Evolutionary conservation across 257 asterid species (phyloP).

Genomic region (Marsdenia floribunda): DNA sequence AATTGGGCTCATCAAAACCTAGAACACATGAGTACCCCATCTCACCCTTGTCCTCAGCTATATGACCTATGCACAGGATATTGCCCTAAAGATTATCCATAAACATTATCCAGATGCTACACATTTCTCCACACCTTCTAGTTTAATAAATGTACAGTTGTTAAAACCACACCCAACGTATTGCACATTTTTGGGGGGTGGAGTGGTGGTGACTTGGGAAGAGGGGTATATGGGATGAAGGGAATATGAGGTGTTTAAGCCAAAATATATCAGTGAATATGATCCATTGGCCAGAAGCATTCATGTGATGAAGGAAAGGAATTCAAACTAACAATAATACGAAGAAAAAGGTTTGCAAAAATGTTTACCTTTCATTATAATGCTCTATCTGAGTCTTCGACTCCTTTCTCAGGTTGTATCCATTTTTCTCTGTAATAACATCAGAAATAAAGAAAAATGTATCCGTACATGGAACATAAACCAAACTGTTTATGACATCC

Average conservation of each 20-base stretch:
- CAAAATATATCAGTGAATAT: neutral
- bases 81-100: neutral
- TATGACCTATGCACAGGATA: neutral
- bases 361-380: slow-evolving; percentile 59
- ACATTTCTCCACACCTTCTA: neutral
- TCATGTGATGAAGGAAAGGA: slow-evolving; percentile 4
- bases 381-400: slow-evolving; percentile 57
- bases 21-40: neutral
- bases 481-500: slow-evolving; percentile 74
- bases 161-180: neutral
- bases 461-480: slow-evolving; percentile 68
- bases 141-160: neutral
- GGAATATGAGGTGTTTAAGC: neutral
- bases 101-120: neutral
- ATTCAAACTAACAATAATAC: neutral
- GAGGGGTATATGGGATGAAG: too few relatives aligned
- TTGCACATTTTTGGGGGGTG: neutral
- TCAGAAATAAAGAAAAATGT: slow-evolving; percentile 75
- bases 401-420: slow-evolving; percentile 45
- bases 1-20: neutral
- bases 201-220: neutral
- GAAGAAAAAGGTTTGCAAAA: neutral
- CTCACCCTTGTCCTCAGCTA: neutral
- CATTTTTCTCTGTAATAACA: slow-evolving; percentile 46
- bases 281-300: neutral